Conservation (phyloP, 1,284 basidiomycete genomes). For the Macrocystidia cucumis region DNA sequence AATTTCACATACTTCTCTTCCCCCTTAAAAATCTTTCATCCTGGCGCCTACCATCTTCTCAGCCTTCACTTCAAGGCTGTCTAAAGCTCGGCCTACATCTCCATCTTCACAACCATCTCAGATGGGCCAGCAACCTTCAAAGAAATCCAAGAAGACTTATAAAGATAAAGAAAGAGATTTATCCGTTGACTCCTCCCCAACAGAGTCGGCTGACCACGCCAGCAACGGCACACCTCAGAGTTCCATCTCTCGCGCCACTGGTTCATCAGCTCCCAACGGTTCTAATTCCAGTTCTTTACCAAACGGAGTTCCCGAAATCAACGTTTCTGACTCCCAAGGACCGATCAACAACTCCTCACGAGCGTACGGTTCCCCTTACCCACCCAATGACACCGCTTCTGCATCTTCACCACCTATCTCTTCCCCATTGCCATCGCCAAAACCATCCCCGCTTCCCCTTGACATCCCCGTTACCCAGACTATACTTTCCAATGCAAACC, state of each 20-base stretch:
- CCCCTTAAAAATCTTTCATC: slow-evolving; percentile 28
- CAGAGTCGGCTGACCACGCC: slow-evolving; percentile 27
- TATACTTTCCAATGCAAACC: slow-evolving; percentile 57
- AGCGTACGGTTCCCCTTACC: slow-evolving; percentile 27
- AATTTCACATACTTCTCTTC: slow-evolving; percentile 7
- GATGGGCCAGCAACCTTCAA: slow-evolving; percentile 78
- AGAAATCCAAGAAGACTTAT: slow-evolving; percentile 61
- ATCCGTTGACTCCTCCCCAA: slow-evolving; percentile 20
- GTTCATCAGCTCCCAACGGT: slow-evolving; percentile 21
- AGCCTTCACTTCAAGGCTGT: slow-evolving; percentile 61
- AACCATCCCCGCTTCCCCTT: slow-evolving; percentile 63
- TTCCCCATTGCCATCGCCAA: slow-evolving; percentile 31
- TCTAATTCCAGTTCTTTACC: slow-evolving; percentile 23
- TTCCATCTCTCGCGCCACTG: slow-evolving; percentile 36
- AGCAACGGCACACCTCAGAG: slow-evolving; percentile 33
- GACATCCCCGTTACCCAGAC: slow-evolving; percentile 68
- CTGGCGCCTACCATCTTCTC: slow-evolving; percentile 78
- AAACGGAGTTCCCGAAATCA: slow-evolving; percentile 42
- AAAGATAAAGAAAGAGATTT: slow-evolving; percentile 61
- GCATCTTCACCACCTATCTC: slow-evolving; percentile 19
- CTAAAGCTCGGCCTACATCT: slow-evolving; percentile 64
- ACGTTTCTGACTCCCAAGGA: slow-evolving; percentile 43
- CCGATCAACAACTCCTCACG: slow-evolving; percentile 16
- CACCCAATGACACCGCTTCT: slow-evolving; percentile 18
- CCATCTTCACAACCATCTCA: slow-evolving; percentile 31